phyloP scores from a whole-genome alignment of 2,329 filamentous ascomycete genomes.

The Aspergillus hiratsukae region DNA sequence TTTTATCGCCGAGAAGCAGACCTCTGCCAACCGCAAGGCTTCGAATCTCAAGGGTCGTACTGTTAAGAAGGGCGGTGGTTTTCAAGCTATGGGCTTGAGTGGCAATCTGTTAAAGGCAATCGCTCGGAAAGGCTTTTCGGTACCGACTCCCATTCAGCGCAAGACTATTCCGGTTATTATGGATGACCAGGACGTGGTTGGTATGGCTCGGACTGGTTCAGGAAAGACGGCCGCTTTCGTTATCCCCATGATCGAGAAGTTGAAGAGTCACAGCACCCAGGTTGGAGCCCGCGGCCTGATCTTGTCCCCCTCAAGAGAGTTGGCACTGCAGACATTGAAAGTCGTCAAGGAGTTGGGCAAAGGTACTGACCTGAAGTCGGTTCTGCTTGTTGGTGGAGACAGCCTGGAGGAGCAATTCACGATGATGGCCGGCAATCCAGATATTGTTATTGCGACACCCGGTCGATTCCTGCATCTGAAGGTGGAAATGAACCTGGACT shows the following conservation, averaged over 20 bases:
- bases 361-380: conserved; percentile 86
- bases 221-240: conserved; percentile 98
- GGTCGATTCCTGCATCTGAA: conserved; percentile 95
- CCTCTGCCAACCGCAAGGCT: conserved; percentile 80
- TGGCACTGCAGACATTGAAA: conserved; percentile 91
- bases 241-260: conserved; percentile 93
- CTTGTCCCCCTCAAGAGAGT: conserved; percentile 85
- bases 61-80: conserved; percentile 92
- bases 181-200: conserved; percentile 91
- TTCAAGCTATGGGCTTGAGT: conserved; percentile 90
- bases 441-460: conserved; percentile 95
- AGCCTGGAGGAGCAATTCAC: conserved; percentile 93
- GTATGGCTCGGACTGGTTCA: conserved; percentile 97
- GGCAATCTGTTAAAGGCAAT: conserved; percentile 84
- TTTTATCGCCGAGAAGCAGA: conserved; percentile 85
- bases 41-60: conserved; percentile 77
- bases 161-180: conserved; percentile 92
- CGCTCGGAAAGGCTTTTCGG: conserved; percentile 85
- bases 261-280: conserved; percentile 81
- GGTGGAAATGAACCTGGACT: conserved; percentile 88
- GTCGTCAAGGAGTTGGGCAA: conserved; percentile 91
- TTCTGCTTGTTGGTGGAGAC: conserved; percentile 89
- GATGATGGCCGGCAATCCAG: conserved; percentile 88
- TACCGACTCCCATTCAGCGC: conserved; percentile 94
- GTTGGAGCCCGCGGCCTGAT: conserved; percentile 84